Percentiles rank a stretch among this genome's conserved stretches.
Conservation (phyloP, 208 protist species). For the Acanthamoeba royreba region DNA sequence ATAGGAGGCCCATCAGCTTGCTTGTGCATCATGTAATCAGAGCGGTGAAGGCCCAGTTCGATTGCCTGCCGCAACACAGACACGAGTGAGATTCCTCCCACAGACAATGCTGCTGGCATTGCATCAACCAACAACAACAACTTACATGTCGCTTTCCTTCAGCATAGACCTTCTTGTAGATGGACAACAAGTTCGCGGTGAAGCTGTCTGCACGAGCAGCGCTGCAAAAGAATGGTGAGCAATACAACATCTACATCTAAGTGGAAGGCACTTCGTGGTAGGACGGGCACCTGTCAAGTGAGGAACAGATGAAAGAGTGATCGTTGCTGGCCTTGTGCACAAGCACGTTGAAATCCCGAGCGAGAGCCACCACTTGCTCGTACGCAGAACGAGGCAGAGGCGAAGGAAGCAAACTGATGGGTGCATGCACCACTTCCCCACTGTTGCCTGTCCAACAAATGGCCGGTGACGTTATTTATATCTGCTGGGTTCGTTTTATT, state of each 20-base stretch:
- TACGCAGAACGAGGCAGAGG: not conserved
- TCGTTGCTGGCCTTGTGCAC: constrained; percentile 11
- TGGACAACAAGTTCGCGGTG: not conserved
- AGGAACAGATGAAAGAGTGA: not conserved
- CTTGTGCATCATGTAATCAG: constrained; percentile 90
- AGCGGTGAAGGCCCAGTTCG: constrained; percentile 90
- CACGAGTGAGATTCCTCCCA: not conserved
- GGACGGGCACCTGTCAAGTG: not conserved
- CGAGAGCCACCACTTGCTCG: not conserved
- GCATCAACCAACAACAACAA: not conserved
- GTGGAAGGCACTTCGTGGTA: not conserved
- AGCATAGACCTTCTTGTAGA: constrained; percentile 19
- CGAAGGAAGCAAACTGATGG: not conserved
- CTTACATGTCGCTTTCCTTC: not conserved
- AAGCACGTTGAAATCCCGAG: constrained; percentile 7
- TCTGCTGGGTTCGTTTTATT: too few relatives aligned
- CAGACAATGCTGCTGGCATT: not conserved
- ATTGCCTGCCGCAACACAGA: constrained; percentile 64
- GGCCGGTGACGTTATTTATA: not conserved
- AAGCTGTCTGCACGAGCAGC: not conserved
- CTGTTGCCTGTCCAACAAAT: not conserved
- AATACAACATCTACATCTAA: not conserved
- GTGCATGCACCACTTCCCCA: not conserved
- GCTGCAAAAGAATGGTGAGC: not conserved
- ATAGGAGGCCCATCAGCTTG: not conserved